A percentile compares a stretch with the other conserved stretches of the same genome.
Evolutionary conservation across 441 rosid species (phyloP).

Genomic region (Gossypium davidsonii): DNA sequence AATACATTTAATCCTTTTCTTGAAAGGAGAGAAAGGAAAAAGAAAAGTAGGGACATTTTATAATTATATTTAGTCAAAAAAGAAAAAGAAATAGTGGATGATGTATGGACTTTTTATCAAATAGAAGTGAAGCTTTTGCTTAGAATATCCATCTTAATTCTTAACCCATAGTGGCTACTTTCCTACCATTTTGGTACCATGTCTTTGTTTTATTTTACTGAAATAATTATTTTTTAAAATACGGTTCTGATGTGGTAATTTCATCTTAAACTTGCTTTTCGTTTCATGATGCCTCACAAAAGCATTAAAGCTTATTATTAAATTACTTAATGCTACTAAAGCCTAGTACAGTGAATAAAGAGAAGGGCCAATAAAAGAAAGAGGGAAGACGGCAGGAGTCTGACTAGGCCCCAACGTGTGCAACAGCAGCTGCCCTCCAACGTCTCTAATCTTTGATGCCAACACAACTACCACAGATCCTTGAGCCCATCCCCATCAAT

Average conservation of each 20-base stretch:
- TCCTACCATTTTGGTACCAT: background rate
- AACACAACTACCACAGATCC: constrained; percentile 21
- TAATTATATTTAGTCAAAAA: background rate
- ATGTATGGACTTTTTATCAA: background rate
- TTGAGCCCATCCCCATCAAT: constrained; percentile 2
- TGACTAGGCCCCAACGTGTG: constrained; percentile 29
- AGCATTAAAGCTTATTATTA: no score
- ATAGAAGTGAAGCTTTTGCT: background rate
- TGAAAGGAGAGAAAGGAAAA: constrained; percentile 5
- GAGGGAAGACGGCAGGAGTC: background rate
- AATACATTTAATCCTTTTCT: background rate
- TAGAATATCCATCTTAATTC: background rate
- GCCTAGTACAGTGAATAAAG: no score
- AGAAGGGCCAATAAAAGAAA: background rate
- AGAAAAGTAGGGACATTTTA: background rate
- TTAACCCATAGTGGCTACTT: background rate
- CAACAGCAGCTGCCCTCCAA: constrained; percentile 18
- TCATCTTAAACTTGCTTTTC: no score
- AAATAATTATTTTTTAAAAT: no score
- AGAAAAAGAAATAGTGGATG: background rate
- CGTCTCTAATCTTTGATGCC: constrained; percentile 34
- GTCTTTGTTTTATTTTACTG: no score
- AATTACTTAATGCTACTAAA: no score
- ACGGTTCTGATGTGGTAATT: no score
- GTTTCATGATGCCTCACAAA: no score